phyloP scores from a whole-genome alignment of 139 green algal species.

The Haematococcus lacustris region DNA sequence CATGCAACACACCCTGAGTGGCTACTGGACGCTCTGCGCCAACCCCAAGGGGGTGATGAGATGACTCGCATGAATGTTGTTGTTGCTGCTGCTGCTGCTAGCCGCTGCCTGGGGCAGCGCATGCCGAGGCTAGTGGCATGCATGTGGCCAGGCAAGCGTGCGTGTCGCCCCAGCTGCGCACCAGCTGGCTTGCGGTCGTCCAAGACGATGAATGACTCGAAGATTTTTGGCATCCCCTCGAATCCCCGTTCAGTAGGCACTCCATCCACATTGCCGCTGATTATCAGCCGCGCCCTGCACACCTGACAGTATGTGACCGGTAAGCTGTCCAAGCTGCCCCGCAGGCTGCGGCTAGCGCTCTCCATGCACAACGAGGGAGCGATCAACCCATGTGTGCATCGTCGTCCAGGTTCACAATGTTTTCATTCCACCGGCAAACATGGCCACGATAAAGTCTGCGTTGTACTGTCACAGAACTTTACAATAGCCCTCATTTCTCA shows the following conservation, averaged over 20 bases:
- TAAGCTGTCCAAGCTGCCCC: too few species aligned
- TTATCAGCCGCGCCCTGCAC: constrained; percentile 31
- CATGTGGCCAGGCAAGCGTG: neutral
- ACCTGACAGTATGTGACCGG: constrained; percentile 42
- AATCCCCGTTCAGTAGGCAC: neutral
- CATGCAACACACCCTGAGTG: neutral
- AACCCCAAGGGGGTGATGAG: neutral
- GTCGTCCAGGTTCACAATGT: too few species aligned
- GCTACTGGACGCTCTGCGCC: neutral
- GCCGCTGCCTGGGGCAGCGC: neutral
- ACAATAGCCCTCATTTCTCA: too few species aligned
- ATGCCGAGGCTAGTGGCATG: neutral
- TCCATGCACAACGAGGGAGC: too few species aligned
- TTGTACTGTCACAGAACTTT: too few species aligned
- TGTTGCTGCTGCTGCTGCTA: neutral
- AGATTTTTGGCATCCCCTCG: constrained; percentile 15
- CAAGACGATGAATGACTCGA: constrained; percentile 69
- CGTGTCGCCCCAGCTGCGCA: neutral
- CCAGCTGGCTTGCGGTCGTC: constrained; percentile 12
- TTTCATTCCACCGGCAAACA: too few species aligned
- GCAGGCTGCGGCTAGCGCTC: too few species aligned
- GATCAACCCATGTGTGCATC: too few species aligned
- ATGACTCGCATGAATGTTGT: neutral
- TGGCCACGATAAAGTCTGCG: too few species aligned
- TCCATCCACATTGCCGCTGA: constrained; percentile 12